A percentile compares a stretch with the other conserved stretches of the same genome.
Evolutionary conservation across 1,139 yeast genomes (phyloP).

Genomic region (Scheffersomyces parashehatae): DNA sequence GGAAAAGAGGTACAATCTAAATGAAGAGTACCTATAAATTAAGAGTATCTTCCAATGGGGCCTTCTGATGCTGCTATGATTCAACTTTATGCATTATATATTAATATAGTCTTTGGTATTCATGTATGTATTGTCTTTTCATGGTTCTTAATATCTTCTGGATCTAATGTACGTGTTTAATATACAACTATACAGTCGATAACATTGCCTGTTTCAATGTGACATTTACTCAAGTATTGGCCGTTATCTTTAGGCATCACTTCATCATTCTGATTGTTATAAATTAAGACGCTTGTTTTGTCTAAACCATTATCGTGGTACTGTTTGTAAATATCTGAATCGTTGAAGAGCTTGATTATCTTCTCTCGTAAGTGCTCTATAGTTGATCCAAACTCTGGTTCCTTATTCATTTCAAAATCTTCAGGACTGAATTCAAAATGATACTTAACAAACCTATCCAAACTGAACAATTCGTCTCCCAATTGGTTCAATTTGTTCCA

Average conservation of each 20-base stretch:
- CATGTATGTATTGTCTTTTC: neutral
- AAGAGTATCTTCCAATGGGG: slow-evolving; percentile 11
- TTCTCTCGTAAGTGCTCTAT: slow-evolving; percentile 60
- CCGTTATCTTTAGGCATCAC: slow-evolving; percentile 34
- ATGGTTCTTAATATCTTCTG: neutral
- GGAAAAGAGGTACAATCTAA: slow-evolving; percentile 26
- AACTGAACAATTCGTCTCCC: slow-evolving; percentile 21
- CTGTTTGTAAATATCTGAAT: slow-evolving; percentile 31
- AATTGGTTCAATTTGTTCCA: slow-evolving; percentile 19
- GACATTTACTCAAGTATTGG: slow-evolving; percentile 57
- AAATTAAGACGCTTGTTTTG: slow-evolving; percentile 25
- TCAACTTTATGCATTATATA: neutral
- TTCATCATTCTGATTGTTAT: slow-evolving; percentile 29
- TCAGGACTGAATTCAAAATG: slow-evolving; percentile 82
- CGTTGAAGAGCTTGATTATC: slow-evolving; percentile 51
- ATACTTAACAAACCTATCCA: slow-evolving; percentile 49
- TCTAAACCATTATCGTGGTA: neutral
- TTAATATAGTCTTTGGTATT: neutral
- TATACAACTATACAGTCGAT: slow-evolving; percentile 46
- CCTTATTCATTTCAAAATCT: slow-evolving; percentile 59
- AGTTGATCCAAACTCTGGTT: slow-evolving; percentile 72
- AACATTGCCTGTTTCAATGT: slow-evolving; percentile 67
- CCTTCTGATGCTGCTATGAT: neutral
- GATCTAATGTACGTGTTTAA: slow-evolving; percentile 2
- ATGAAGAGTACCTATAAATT: slow-evolving; percentile 13